A percentile compares a stretch with the other conserved stretches of the same genome.
Conservation (phyloP, 2,329 filamentous ascomycete species). For the Nakataea oryzae region DNA sequence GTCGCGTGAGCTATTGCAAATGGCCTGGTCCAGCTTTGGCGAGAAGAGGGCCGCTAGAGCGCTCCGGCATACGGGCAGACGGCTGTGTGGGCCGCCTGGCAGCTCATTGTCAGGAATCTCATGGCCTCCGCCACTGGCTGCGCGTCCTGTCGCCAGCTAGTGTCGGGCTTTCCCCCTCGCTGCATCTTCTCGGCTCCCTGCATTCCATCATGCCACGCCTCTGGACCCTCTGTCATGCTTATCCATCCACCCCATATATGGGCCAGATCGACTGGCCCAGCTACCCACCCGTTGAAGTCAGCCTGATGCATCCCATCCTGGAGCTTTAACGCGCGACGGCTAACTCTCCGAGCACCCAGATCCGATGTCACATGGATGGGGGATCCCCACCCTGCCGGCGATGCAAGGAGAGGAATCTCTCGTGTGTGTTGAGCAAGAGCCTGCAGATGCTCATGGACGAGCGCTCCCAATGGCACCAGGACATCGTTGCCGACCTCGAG, state of each 20-base stretch:
- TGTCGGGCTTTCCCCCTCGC: too few relatives aligned
- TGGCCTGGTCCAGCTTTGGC: too few relatives aligned
- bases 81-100: too few relatives aligned
- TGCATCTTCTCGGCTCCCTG: too few relatives aligned
- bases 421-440: constrained; percentile 28
- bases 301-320: neutral
- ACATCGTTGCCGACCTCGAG: constrained; percentile 2
- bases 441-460: constrained; percentile 30
- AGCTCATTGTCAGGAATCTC: neutral
- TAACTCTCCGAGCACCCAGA: constrained; percentile 14
- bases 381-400: constrained; percentile 25
- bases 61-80: neutral
- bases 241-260: neutral
- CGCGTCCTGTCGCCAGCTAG: neutral
- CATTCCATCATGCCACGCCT: neutral
- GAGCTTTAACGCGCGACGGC: neutral
- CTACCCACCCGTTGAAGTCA: neutral
- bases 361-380: constrained; percentile 30
- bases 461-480: constrained; percentile 21
- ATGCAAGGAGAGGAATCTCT: constrained; percentile 23
- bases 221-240: neutral
- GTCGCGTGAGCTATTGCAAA: neutral
- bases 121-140: neutral
- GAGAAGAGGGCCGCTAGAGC: neutral
- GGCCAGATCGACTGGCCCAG: neutral